These are phyloP conservation scores for Didymella sp. DNA, from an alignment of 2,329 filamentous ascomycete genomes.

Conservation along the genomic window DNA sequence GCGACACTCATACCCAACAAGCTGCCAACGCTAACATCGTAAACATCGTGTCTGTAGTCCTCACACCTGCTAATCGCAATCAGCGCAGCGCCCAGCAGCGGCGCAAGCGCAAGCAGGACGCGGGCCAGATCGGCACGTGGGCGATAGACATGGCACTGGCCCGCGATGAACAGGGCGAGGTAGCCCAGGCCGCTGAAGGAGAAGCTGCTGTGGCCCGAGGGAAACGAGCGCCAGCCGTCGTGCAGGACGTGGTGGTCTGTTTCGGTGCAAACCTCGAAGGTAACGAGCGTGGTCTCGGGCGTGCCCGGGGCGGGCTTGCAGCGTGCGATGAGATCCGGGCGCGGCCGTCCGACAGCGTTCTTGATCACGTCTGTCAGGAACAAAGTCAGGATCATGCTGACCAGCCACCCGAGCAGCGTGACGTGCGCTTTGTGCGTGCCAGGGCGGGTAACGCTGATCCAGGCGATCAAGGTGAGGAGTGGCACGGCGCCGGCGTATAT, in stretches of 20 bases:
- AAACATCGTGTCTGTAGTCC: constrained; percentile 70
- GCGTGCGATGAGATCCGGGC: constrained; percentile 86
- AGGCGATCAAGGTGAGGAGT: constrained; percentile 68
- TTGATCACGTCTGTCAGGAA: constrained; percentile 90
- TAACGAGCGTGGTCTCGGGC: constrained; percentile 62
- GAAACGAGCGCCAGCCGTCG: constrained; percentile 85
- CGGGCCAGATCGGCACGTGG: constrained; percentile 64
- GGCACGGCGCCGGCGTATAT: constrained; percentile 79
- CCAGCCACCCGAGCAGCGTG: constrained; percentile 79
- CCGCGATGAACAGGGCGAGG: constrained; percentile 72
- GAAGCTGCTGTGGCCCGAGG: constrained; percentile 80
- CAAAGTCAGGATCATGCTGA: constrained; percentile 73
- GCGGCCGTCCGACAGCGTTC: constrained; percentile 81
- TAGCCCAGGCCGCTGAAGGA: constrained; percentile 81
- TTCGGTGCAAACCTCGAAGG: constrained; percentile 75
- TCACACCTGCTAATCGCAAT: constrained; percentile 68
- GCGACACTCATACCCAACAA: constrained; percentile 62
- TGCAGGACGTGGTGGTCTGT: constrained; percentile 72
- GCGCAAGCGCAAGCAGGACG: constrained; percentile 62
- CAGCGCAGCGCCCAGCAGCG: constrained; percentile 63
- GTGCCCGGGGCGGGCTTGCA: constrained; percentile 74
- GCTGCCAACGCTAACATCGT: constrained; percentile 65
- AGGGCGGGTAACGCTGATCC: constrained; percentile 68
- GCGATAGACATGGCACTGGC: constrained; percentile 66
- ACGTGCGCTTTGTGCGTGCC: constrained; percentile 82